These are phyloP conservation scores for Colletotrichum eremochloae DNA, from an alignment of 2,329 filamentous ascomycete genomes.

Conservation along the genomic window DNA sequence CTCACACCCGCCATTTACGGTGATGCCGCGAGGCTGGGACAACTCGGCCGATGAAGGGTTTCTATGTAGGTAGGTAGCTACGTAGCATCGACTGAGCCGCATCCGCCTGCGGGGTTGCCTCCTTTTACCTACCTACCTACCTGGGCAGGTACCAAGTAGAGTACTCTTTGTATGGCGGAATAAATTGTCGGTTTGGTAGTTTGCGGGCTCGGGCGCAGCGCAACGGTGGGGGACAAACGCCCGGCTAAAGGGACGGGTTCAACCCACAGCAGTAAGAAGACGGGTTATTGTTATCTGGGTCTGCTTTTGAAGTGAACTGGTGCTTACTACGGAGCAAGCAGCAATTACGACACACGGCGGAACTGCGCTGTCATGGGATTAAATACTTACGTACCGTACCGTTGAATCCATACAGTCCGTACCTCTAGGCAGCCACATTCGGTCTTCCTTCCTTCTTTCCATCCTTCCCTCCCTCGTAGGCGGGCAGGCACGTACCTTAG, in stretches of 20 bases:
- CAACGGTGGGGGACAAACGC: constrained; percentile 18
- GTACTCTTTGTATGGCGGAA: no score
- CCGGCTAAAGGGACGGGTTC: constrained; percentile 1
- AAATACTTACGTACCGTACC: no score
- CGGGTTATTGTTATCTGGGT: no score
- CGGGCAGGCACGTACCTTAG: no score
- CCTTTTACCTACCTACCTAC: background rate
- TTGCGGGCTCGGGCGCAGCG: constrained; percentile 9
- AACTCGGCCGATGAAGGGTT: background rate
- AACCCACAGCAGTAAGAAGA: no score
- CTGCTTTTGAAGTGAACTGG: background rate
- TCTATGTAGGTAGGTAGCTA: no score
- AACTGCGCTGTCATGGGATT: background rate
- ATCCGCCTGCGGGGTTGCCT: background rate
- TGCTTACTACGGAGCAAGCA: background rate
- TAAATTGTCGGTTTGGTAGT: no score
- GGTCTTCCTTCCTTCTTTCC: background rate
- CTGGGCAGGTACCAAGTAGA: no score
- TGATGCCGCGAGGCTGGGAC: background rate
- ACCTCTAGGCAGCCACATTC: background rate
- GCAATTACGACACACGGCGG: background rate
- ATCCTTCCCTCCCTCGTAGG: background rate
- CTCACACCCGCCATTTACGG: background rate
- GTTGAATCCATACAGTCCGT: no score
- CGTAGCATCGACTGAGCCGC: background rate